phyloP scores from a whole-genome alignment of 352 stramenopile species.

The Globisporangium orthogonon region DNA sequence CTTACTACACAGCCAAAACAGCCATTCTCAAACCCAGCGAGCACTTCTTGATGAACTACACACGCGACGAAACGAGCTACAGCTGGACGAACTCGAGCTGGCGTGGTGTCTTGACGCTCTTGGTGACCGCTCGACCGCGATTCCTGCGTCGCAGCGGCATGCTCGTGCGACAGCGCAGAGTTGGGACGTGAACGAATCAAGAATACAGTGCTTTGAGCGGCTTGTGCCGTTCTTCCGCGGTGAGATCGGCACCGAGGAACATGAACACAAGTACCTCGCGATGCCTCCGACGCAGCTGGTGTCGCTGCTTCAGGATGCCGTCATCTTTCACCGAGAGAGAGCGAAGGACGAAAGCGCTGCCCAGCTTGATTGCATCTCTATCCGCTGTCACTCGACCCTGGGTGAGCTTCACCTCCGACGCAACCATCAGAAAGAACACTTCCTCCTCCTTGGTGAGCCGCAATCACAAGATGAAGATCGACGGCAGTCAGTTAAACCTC shows the following conservation, averaged over 20 bases:
- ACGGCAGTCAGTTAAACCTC: no score
- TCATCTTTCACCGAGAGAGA: conserved; percentile 15
- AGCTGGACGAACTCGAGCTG: conserved; percentile 10
- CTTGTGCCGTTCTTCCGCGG: conserved; percentile 41
- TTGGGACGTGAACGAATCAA: conserved; percentile 25
- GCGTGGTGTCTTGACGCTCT: conserved; percentile 10
- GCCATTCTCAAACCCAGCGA: background rate
- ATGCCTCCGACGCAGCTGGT: conserved; percentile 34
- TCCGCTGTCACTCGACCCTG: background rate
- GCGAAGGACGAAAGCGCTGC: background rate
- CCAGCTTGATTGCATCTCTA: conserved; percentile 20
- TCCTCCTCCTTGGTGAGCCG: background rate
- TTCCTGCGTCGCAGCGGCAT: no score
- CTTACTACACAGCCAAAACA: conserved; percentile 1
- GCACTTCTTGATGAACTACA: conserved; percentile 13
- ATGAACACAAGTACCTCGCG: conserved; percentile 40
- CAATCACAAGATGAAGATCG: no score
- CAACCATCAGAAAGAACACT: background rate
- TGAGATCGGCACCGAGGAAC: conserved; percentile 23
- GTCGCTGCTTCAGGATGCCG: conserved; percentile 32
- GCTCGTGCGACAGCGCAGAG: no score
- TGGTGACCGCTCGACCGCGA: background rate
- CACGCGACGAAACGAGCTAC: background rate
- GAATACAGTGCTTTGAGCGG: conserved; percentile 39
- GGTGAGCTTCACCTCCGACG: background rate